Percentiles rank a stretch among this genome's conserved stretches.
These are phyloP conservation scores for Mucor irregularis DNA, from an alignment of 371 early-diverging fungal genomes.

Conservation along the genomic window DNA sequence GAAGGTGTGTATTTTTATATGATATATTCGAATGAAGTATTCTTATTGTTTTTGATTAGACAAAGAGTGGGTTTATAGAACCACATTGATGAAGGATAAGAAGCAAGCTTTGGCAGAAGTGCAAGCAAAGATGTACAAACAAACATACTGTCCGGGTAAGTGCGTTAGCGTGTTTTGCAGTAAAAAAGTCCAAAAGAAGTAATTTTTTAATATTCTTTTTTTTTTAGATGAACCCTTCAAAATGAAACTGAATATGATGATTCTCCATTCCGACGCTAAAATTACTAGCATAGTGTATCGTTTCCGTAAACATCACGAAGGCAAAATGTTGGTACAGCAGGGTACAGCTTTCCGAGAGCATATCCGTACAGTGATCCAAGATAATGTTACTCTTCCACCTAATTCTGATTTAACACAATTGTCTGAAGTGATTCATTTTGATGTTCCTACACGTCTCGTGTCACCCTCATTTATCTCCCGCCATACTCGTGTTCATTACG, in stretches of 20 bases:
- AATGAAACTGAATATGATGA: conserved; percentile 35
- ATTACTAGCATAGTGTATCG: conserved; percentile 22
- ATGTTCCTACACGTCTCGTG: conserved; percentile 45
- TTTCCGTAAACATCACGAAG: conserved; percentile 47
- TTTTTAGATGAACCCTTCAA: conserved; percentile 32
- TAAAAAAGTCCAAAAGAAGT: background rate
- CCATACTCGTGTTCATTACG: conserved; percentile 46
- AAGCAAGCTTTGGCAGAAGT: conserved; percentile 42
- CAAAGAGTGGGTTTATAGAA: conserved; percentile 40
- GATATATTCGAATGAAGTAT: background rate
- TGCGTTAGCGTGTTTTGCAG: background rate
- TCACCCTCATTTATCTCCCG: conserved; percentile 46
- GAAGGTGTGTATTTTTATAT: conserved; percentile 8
- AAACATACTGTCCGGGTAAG: conserved; percentile 44
- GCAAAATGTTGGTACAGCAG: conserved; percentile 38
- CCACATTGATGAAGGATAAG: conserved; percentile 43
- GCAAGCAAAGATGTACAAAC: conserved; percentile 39
- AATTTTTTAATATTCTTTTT: background rate
- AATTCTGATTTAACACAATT: conserved; percentile 3
- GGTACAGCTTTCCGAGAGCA: conserved; percentile 41
- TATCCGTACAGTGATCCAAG: conserved; percentile 24
- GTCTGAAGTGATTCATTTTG: conserved; percentile 30
- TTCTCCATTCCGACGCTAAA: conserved; percentile 32
- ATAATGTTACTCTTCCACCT: background rate
- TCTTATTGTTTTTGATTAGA: conserved; percentile 4